phyloP scores from a whole-genome alignment of 2,329 filamentous ascomycete genomes.

The Microdochium bolleyi region DNA sequence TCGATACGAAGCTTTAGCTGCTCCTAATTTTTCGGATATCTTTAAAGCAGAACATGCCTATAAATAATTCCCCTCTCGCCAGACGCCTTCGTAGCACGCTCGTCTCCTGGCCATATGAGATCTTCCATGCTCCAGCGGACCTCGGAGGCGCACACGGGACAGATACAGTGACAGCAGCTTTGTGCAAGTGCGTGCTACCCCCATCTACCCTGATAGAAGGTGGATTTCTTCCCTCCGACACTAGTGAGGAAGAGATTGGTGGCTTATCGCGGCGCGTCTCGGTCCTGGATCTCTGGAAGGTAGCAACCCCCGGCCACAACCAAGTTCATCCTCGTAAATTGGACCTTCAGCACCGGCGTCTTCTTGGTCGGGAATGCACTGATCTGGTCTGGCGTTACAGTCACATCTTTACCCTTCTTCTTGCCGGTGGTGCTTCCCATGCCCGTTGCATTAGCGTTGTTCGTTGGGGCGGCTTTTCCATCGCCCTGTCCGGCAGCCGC shows the following conservation, averaged over 20 bases:
- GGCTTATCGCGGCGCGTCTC: neutral
- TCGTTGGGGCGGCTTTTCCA: conserved; percentile 22
- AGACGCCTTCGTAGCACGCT: too few relatives aligned
- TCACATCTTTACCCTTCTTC: conserved; percentile 86
- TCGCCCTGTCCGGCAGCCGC: conserved; percentile 28
- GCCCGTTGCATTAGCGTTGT: conserved; percentile 19
- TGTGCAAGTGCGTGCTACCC: too few relatives aligned
- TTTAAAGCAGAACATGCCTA: too few relatives aligned
- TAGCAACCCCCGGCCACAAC: conserved; percentile 76
- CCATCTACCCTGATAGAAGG: too few relatives aligned
- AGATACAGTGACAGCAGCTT: too few relatives aligned
- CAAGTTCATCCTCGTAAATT: conserved; percentile 92
- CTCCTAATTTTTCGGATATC: too few relatives aligned
- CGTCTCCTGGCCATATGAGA: too few relatives aligned
- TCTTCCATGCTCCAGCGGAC: too few relatives aligned
- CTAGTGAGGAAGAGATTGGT: neutral
- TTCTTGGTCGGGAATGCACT: conserved; percentile 94
- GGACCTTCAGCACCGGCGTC: conserved; percentile 85
- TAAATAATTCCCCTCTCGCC: too few relatives aligned
- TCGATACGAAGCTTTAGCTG: too few relatives aligned
- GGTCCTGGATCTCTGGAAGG: conserved; percentile 38
- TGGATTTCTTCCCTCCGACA: too few relatives aligned
- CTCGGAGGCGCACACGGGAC: too few relatives aligned
- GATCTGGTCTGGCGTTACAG: conserved; percentile 88
- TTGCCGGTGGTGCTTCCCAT: conserved; percentile 26